Base-by-base conservation (phyloP, 306 rosid genomes). In the Pterocarpus macrocarpus region DNA sequence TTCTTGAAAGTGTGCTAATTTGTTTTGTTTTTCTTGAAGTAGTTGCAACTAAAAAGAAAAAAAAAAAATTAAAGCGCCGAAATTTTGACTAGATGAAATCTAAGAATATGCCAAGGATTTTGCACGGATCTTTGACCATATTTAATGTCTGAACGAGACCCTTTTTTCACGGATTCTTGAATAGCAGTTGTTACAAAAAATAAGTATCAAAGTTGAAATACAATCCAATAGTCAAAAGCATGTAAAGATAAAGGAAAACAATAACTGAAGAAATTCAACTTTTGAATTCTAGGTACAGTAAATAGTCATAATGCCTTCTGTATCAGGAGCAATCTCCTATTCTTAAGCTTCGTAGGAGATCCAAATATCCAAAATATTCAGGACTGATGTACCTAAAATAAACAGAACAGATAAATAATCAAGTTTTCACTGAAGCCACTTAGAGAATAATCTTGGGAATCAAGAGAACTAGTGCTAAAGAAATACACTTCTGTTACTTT, bases 301-400 rank as follows among this genome's bases (percentile, higher is more conserved):
- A 35, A 68, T 28, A 49, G 15, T 65, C 44, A 65, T 9, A 47
- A 49, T 50, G 63, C 44, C 70, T 39, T 47, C 22, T 58, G 64
- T 56, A 53, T 83, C 62, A 92, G 10, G 97, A 87, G 75, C 87
- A 95, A 43, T 86, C 88, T 44, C 95, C 93, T 55, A 80, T 72
- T 78, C 83, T 93, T 84, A 95, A 77, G 88, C 97, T 90, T 53
- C 86, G 88, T 15, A 95, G 80, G 8, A 95, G 88, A 80, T 91
- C 91, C 90, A 95, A 80, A 84, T 95, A 93, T 76, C 97, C 91
- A 36, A 64, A 76, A 85, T 73, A 52, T 73, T 91, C 95, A 8
- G 97, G 97, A 14, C 62, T 70, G 64, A 91, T 84, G 84, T 87
- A 91, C 79, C 99, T 95, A 90, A 87, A 82, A 71, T 47, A 66